These are phyloP conservation scores for Kalaharituber pfeilii DNA, from an alignment of 2,329 filamentous ascomycete genomes.

Conservation along the genomic window DNA sequence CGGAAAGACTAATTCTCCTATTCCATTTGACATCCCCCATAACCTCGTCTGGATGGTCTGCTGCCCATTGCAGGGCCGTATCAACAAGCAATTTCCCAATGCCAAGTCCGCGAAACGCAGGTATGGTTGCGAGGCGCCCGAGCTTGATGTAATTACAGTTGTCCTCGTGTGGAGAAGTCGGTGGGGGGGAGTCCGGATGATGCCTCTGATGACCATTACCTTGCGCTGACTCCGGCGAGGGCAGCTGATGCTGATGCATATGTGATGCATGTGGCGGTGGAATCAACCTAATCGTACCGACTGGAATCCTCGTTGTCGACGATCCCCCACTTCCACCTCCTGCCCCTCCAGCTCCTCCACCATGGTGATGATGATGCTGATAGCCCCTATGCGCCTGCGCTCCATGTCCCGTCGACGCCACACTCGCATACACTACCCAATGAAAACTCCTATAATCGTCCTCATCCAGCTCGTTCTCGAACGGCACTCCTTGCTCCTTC, in stretches of 20 bases:
- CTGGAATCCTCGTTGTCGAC: constrained; percentile 34
- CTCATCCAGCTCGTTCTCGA: constrained; percentile 58
- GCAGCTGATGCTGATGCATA: constrained; percentile 31
- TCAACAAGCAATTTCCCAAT: constrained; percentile 50
- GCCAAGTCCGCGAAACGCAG: constrained; percentile 45
- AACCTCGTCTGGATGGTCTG: constrained; percentile 38
- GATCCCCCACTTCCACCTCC: constrained; percentile 26
- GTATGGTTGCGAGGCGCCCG: constrained; percentile 55
- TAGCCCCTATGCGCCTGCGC: constrained; percentile 22
- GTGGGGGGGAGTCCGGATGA: constrained; percentile 14
- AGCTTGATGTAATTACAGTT: constrained; percentile 67
- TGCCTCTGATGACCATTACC: constrained; percentile 11
- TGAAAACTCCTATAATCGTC: constrained; percentile 69
- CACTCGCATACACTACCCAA: constrained; percentile 59
- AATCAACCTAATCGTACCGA: constrained; percentile 63
- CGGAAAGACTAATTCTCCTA: background rate
- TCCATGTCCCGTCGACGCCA: constrained; percentile 30
- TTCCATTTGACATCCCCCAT: constrained; percentile 20
- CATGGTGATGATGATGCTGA: constrained; percentile 27
- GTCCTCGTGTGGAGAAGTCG: constrained; percentile 30
- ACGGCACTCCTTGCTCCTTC: constrained; percentile 38
- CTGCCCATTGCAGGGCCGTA: constrained; percentile 50
- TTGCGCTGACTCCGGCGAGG: no score
- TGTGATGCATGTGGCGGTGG: constrained; percentile 61
- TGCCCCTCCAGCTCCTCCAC: constrained; percentile 29